Conservation (phyloP, 192 early-diverging fungal genomes). For the Thamnidium elegans region DNA sequence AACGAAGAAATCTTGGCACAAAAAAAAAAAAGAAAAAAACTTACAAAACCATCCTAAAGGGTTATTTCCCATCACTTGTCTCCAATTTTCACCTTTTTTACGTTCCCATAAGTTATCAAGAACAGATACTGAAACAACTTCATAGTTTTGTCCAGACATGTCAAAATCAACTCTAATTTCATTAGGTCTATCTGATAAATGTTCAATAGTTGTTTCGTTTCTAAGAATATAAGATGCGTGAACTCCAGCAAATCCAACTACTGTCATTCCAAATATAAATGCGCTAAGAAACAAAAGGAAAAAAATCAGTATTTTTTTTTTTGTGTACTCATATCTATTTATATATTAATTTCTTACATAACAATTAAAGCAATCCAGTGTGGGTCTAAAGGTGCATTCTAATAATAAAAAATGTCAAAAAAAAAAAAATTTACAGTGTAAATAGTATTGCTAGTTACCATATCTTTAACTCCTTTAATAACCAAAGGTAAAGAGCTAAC, state of each 20-base stretch:
- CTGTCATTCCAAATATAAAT: constrained; percentile 44
- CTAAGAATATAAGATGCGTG: constrained; percentile 44
- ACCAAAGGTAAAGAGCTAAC: constrained; percentile 30
- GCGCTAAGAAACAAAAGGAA: constrained; percentile 21
- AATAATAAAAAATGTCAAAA: not conserved
- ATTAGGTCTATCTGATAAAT: constrained; percentile 31
- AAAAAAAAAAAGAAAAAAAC: not conserved
- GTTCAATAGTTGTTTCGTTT: constrained; percentile 51
- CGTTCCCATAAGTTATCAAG: constrained; percentile 43
- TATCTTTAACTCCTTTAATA: constrained; percentile 16
- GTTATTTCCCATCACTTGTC: constrained; percentile 42
- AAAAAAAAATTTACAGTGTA: not conserved
- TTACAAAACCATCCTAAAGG: constrained; percentile 34
- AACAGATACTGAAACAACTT: constrained; percentile 35
- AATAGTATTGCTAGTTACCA: not conserved
- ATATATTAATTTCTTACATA: constrained; percentile 24
- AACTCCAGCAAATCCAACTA: constrained; percentile 41
- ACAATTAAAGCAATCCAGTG: constrained; percentile 34
- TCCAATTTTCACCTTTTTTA: constrained; percentile 45
- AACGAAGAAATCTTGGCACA: not conserved
- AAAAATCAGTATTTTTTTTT: not conserved
- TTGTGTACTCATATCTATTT: not conserved
- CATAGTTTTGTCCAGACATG: constrained; percentile 28
- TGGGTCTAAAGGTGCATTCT: constrained; percentile 26
- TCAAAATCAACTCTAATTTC: constrained; percentile 45